Conservation (phyloP, 2,329 filamentous ascomycete genomes). For the Hortaea sp. region DNA sequence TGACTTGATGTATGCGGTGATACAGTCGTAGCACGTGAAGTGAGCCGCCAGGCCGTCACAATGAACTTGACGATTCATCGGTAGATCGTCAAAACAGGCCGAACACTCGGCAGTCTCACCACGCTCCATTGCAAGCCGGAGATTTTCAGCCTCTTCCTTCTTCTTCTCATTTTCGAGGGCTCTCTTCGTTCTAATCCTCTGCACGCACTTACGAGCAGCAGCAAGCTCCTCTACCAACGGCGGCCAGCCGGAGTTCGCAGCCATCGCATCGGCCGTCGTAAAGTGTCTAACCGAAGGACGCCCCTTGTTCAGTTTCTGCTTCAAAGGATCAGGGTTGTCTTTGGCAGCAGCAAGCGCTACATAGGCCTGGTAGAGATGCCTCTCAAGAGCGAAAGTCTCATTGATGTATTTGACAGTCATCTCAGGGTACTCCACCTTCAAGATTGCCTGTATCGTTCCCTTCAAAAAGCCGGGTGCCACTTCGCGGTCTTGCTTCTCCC, state of each 20-base stretch:
- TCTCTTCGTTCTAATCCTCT: slow-evolving; percentile 10
- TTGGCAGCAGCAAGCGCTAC: slow-evolving; percentile 19
- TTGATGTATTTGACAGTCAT: slow-evolving; percentile 29
- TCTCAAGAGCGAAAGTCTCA: slow-evolving; percentile 17
- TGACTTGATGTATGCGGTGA: slow-evolving; percentile 53
- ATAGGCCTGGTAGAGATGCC: slow-evolving; percentile 31
- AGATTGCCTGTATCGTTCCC: slow-evolving; percentile 15
- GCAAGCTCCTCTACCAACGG: slow-evolving; percentile 23
- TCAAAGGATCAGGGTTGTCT: slow-evolving; percentile 1
- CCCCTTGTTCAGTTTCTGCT: slow-evolving; percentile 7
- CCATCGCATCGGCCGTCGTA: slow-evolving; percentile 15
- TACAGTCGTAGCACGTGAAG: slow-evolving; percentile 61
- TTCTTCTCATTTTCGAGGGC: slow-evolving; percentile 13
- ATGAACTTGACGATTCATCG: slow-evolving; percentile 57
- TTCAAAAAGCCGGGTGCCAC: slow-evolving; percentile 5
- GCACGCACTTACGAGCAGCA: slow-evolving; percentile 22
- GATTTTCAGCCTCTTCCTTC: slow-evolving; percentile 27
- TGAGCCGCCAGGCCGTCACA: slow-evolving; percentile 53
- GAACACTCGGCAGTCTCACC: slow-evolving; percentile 51
- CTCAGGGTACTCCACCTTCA: slow-evolving; percentile 33
- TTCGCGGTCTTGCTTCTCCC: slow-evolving; percentile 14
- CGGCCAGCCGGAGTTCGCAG: slow-evolving; percentile 12
- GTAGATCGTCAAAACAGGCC: slow-evolving; percentile 58
- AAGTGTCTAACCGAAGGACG: slow-evolving; percentile 8
- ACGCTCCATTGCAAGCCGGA: slow-evolving; percentile 23